Percentiles rank a stretch among this genome's conserved stretches.
Conservation (phyloP, 441 rosid species). For the Populus hybrid region DNA sequence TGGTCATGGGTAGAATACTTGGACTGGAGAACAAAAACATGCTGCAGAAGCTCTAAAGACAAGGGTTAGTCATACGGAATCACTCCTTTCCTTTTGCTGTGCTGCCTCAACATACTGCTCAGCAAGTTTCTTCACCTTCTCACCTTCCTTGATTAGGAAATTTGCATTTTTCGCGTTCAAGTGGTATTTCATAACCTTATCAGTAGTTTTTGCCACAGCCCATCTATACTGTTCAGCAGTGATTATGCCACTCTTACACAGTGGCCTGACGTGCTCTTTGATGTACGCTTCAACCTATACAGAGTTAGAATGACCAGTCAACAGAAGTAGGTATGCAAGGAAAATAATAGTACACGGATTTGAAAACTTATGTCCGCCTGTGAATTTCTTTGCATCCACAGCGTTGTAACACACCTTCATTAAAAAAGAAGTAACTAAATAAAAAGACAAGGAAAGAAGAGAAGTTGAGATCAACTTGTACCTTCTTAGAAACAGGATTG, state of each 20-base stretch:
- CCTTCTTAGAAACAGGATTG: slow-evolving; percentile 67
- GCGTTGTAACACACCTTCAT: neutral
- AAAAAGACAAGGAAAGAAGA: neutral
- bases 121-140: slow-evolving; percentile 95
- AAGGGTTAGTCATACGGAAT: slow-evolving; percentile 11
- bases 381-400: neutral
- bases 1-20: neutral
- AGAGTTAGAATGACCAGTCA: slow-evolving; percentile 13
- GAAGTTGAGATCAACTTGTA: slow-evolving; percentile 18
- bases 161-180: slow-evolving; percentile 75
- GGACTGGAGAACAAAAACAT: neutral
- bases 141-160: slow-evolving; percentile 95
- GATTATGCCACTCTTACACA: slow-evolving; percentile 89
- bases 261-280: slow-evolving; percentile 96
- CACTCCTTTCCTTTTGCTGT: slow-evolving; percentile 53
- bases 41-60: neutral
- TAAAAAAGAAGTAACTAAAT: neutral
- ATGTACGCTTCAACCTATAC: slow-evolving; percentile 87
- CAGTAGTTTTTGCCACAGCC: slow-evolving; percentile 86
- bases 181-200: slow-evolving; percentile 95
- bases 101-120: slow-evolving; percentile 92
- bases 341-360: neutral
- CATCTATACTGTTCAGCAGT: slow-evolving; percentile 82
- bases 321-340: slow-evolving; percentile 7
- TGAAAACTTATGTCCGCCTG: neutral